Base-by-base conservation (phyloP, 2,329 filamentous ascomycete genomes). In the Fusarium scirpi region DNA sequence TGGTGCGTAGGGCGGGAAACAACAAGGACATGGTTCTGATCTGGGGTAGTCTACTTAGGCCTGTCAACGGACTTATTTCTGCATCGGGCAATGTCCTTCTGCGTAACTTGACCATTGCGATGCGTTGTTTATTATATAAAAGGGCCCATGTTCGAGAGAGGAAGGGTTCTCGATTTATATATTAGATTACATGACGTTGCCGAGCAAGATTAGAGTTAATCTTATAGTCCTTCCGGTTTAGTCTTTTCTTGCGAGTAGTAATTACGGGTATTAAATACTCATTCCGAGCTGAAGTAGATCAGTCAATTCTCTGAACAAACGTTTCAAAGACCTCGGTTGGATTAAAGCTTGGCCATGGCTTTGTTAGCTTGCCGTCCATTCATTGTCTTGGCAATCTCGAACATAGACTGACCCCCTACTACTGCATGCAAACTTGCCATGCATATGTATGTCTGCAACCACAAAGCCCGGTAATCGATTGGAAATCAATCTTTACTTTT, bases 121-220 rank as follows among this genome's bases (percentile, higher is more conserved):
- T 47, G 45, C 45, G 45, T 20, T 20, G 24, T 41, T 53, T 43
- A 53, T 53, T 43, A 43, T 53, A 53, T 41, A 53, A 53, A 25
- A 43, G 24, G 24, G 20, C 20, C 47, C 16, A 11, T 38, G 32
- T 51, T 51, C 18, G n/a, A 32, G 32, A 34, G 32, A 52, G 32
- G 49, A 53, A 22, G 25, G 13, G 49, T 18, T 53, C 32, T 41
- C 32, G 32, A 27, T 5, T 38, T 20, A 15, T 18, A 29, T n/a
- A n/a, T 53, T 27, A 29, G 34, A 53, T 53, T 53, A 53, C 13
- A 53, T n/a, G 32, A 16, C 11, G 7, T 25, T 25, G 24, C 24
- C 24, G 24, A 25, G 24, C 24, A 30, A 11, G 29, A 51, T 38
- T 51, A 25, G 30, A 22, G 22, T 24, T 51, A 22, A 20, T 7